Conservation (phyloP, 225 moss, liverwort and hornwort species). For the Neckera pumila region DNA sequence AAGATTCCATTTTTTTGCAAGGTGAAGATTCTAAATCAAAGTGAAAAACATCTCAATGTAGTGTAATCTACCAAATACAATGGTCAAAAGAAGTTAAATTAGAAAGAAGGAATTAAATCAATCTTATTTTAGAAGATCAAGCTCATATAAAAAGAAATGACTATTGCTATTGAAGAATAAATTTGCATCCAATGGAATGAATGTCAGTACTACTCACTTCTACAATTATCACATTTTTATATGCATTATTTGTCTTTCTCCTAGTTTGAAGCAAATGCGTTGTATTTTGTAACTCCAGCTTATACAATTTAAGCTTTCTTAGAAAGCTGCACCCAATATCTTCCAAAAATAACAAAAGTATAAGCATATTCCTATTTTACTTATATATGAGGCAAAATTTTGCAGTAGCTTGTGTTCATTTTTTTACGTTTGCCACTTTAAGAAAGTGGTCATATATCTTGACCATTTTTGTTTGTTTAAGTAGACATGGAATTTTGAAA, state of each 20-base stretch:
- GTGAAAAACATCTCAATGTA: not conserved
- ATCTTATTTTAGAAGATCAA: not conserved
- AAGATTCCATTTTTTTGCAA: too few relatives aligned
- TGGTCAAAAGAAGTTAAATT: not conserved
- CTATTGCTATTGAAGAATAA: not conserved
- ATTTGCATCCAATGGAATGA: not conserved
- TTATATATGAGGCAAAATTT: not conserved
- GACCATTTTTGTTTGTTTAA: not conserved
- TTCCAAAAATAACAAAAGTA: not conserved
- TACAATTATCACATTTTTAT: not conserved
- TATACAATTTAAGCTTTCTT: not conserved
- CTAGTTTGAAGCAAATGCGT: not conserved
- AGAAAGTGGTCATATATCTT: too few relatives aligned
- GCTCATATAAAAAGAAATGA: not conserved
- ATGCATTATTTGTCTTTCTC: not conserved
- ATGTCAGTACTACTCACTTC: not conserved
- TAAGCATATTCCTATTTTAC: not conserved
- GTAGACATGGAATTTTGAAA: not conserved
- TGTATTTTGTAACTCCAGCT: not conserved
- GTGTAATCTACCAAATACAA: not conserved
- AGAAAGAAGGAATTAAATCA: not conserved
- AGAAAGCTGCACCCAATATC: not conserved
- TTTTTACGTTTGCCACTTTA: accelerated
- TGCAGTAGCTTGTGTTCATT: not conserved
- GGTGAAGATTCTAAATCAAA: too few relatives aligned